A percentile compares a stretch with the other conserved stretches of the same genome.
Evolutionary conservation across 2,329 filamentous ascomycete species (phyloP).

Genomic region (Fusarium decemcellulare): DNA sequence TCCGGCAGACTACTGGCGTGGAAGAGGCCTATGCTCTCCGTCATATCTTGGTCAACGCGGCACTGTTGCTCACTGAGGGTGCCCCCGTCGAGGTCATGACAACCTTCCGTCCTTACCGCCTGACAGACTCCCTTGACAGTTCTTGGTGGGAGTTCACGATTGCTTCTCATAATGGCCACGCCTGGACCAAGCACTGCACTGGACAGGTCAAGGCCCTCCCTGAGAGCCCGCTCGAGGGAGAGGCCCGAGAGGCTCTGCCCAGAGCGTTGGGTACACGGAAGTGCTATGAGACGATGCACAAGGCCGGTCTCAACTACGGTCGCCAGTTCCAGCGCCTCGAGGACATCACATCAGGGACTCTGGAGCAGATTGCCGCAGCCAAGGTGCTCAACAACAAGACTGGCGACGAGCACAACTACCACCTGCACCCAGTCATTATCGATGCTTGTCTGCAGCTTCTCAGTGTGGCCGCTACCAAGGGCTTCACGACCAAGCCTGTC

Average conservation of each 20-base stretch:
- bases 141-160: constrained; percentile 52
- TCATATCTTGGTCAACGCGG: constrained; percentile 48
- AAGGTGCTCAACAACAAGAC: constrained; percentile 20
- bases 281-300: constrained; percentile 48
- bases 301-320: constrained; percentile 51
- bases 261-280: constrained; percentile 37
- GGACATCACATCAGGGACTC: constrained; percentile 27
- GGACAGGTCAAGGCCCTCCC: constrained; percentile 11
- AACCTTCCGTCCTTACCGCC: constrained; percentile 42
- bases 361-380: constrained; percentile 36
- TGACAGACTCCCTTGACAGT: constrained; percentile 45
- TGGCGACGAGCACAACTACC: constrained; percentile 46
- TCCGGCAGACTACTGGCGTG: constrained; percentile 30
- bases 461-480: constrained; percentile 42
- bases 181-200: constrained; percentile 44
- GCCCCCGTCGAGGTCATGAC: constrained; percentile 51
- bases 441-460: constrained; percentile 52
- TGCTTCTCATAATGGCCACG: constrained; percentile 35
- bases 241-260: constrained; percentile 11
- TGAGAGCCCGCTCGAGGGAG: neutral
- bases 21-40: constrained; percentile 35
- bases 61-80: constrained; percentile 50
- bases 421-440: constrained; percentile 56
- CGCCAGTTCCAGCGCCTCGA: constrained; percentile 48
- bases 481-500: constrained; percentile 39